A percentile compares a stretch with the other conserved stretches of the same genome.
These are phyloP conservation scores for Pseudogymnoascus sp. DNA, from an alignment of 2,329 filamentous ascomycete genomes.

Conservation along the genomic window DNA sequence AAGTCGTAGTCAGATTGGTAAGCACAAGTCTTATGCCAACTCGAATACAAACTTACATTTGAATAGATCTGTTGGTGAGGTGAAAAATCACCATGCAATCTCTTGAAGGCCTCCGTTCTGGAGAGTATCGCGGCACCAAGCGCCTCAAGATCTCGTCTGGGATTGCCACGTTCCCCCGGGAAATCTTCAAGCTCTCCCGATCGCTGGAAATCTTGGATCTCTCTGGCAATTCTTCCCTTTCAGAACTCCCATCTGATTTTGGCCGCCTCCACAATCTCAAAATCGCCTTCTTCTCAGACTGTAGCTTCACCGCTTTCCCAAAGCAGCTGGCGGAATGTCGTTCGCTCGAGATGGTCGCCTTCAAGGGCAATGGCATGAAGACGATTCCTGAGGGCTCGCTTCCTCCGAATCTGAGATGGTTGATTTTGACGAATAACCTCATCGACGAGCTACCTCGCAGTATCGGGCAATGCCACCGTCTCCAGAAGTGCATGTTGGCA, in stretches of 20 bases:
- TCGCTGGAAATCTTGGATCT: slow-evolving; percentile 39
- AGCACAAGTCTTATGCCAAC: neutral
- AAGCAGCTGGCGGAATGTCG: slow-evolving; percentile 34
- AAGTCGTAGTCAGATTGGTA: neutral
- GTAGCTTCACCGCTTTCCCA: slow-evolving; percentile 36
- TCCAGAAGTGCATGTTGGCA: slow-evolving; percentile 42
- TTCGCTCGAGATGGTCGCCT: slow-evolving; percentile 40
- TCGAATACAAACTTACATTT: slow-evolving; percentile 1
- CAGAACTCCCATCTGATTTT: slow-evolving; percentile 33
- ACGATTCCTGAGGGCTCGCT: slow-evolving; percentile 34
- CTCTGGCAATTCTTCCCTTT: slow-evolving; percentile 36
- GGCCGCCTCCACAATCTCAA: slow-evolving; percentile 34
- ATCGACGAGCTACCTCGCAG: slow-evolving; percentile 32
- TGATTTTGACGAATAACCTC: slow-evolving; percentile 40
- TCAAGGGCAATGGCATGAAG: slow-evolving; percentile 38
- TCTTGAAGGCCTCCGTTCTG: slow-evolving; percentile 14
- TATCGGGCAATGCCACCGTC: slow-evolving; percentile 34
- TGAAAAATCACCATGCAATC: slow-evolving; percentile 12
- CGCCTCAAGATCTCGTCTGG: slow-evolving; percentile 22
- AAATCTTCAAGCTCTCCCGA: slow-evolving; percentile 33
- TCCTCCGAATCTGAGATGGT: slow-evolving; percentile 36
- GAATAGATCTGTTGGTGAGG: neutral
- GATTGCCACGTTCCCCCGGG: slow-evolving; percentile 29
- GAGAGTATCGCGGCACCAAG: slow-evolving; percentile 21
- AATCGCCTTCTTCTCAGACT: slow-evolving; percentile 39